These are phyloP conservation scores for Luvunga scandens DNA, from an alignment of 345 rosid genomes.

Conservation along the genomic window DNA sequence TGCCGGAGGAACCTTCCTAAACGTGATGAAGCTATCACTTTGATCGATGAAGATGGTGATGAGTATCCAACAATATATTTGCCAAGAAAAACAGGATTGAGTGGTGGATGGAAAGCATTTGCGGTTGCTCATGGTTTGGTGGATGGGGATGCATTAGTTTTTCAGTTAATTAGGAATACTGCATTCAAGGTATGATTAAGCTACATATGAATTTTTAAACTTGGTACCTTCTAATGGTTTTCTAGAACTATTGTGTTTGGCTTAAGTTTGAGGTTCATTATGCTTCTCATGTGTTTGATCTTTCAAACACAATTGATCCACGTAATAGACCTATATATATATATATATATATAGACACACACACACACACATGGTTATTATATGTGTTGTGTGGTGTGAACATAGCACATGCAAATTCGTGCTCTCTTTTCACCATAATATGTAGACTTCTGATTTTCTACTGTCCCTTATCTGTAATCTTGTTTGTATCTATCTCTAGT, in stretches of 20 bases:
- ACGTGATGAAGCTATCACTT: slow-evolving; percentile 37
- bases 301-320: background rate
- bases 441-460: background rate
- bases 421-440: background rate
- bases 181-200: slow-evolving; percentile 46
- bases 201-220: background rate
- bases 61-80: slow-evolving; percentile 49
- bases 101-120: slow-evolving; percentile 82
- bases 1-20: slow-evolving; percentile 45
- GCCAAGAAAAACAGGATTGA: slow-evolving; percentile 49
- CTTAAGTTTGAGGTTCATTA: background rate
- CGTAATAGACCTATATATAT: background rate
- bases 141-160: slow-evolving; percentile 68
- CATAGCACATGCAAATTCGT: background rate
- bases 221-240: background rate
- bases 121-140: slow-evolving; percentile 58
- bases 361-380: too few species aligned
- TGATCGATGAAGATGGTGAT: slow-evolving; percentile 44
- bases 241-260: background rate
- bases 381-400: background rate
- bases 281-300: background rate
- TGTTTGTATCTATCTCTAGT: background rate
- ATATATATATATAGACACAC: too few species aligned
- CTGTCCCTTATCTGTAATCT: background rate
- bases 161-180: slow-evolving; percentile 45